phyloP scores from a whole-genome alignment of 2,329 filamentous ascomycete genomes.

The Curvularia lunata region DNA sequence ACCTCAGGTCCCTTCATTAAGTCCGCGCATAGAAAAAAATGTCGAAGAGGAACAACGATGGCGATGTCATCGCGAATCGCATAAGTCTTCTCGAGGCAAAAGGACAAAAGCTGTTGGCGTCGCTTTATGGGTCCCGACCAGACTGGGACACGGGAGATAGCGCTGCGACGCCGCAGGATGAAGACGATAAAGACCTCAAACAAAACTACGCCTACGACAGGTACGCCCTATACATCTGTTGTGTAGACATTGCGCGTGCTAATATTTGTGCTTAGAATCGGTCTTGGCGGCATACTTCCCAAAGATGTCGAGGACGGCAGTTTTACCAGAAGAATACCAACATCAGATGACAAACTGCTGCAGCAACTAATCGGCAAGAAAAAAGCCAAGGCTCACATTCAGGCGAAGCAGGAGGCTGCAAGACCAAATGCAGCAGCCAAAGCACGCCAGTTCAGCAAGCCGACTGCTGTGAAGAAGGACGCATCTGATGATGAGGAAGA shows the following conservation, averaged over 20 bases:
- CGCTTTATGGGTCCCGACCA: slow-evolving; percentile 60
- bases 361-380: slow-evolving; percentile 53
- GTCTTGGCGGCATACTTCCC: slow-evolving; percentile 48
- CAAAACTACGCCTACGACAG: slow-evolving; percentile 62
- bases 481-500: slow-evolving; percentile 51
- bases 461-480: slow-evolving; percentile 27
- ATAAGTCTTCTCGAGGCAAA: slow-evolving; percentile 61
- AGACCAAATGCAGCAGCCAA: slow-evolving; percentile 32
- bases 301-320: slow-evolving; percentile 47
- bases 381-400: slow-evolving; percentile 45
- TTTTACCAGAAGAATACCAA: slow-evolving; percentile 44
- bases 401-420: slow-evolving; percentile 32
- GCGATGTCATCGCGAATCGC: slow-evolving; percentile 63
- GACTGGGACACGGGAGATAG: slow-evolving; percentile 45
- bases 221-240: slow-evolving; percentile 45
- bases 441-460: slow-evolving; percentile 33
- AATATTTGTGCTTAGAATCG: slow-evolving; percentile 39
- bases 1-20: slow-evolving; percentile 13
- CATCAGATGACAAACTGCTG: slow-evolving; percentile 53
- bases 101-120: slow-evolving; percentile 61
- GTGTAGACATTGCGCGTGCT: neutral
- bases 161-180: slow-evolving; percentile 50
- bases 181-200: slow-evolving; percentile 60
- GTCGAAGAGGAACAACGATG: slow-evolving; percentile 50
- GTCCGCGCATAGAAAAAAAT: slow-evolving; percentile 30